Evolutionary conservation across 768 basidiomycete species (phyloP).

Genomic region (Albatrellus ellisii): DNA sequence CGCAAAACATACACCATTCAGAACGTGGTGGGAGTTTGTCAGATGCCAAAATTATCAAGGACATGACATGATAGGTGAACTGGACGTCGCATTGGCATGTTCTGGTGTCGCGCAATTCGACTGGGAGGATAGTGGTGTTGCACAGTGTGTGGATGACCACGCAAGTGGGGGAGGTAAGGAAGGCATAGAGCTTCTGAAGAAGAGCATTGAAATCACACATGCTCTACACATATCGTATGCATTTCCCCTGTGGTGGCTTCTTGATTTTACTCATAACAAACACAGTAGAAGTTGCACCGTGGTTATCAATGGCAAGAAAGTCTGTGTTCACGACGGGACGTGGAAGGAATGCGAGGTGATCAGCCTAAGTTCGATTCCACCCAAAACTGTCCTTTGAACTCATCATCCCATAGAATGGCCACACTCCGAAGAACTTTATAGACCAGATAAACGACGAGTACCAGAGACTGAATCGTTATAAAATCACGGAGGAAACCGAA

Average conservation of each 20-base stretch:
- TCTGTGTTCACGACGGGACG: slow-evolving; percentile 63
- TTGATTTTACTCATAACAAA: slow-evolving; percentile 3
- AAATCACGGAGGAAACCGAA: slow-evolving; percentile 4
- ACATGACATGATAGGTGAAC: slow-evolving; percentile 46
- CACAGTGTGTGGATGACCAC: slow-evolving; percentile 44
- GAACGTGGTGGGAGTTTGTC: slow-evolving; percentile 75
- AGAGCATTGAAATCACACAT: slow-evolving; percentile 36
- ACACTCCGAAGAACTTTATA: slow-evolving; percentile 62
- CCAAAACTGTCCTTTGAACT: neutral
- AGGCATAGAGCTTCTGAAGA: slow-evolving; percentile 47
- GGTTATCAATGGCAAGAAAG: slow-evolving; percentile 50
- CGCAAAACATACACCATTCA: slow-evolving; percentile 37
- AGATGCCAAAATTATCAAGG: slow-evolving; percentile 69
- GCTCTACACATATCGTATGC: slow-evolving; percentile 45
- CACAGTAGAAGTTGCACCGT: slow-evolving; percentile 79
- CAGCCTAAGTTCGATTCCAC: neutral
- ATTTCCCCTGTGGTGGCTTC: slow-evolving; percentile 2
- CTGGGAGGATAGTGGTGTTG: slow-evolving; percentile 49
- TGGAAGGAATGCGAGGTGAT: slow-evolving; percentile 76
- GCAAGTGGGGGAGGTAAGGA: slow-evolving; percentile 51
- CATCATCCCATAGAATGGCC: slow-evolving; percentile 43
- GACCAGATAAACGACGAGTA: slow-evolving; percentile 67
- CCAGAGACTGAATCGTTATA: slow-evolving; percentile 41
- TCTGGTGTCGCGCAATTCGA: slow-evolving; percentile 49
- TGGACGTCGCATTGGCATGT: slow-evolving; percentile 53